A percentile compares a stretch with the other conserved stretches of the same genome.
Evolutionary conservation across 257 asterid genomes (phyloP).

Genomic region (Fraxinus cuspidata): DNA sequence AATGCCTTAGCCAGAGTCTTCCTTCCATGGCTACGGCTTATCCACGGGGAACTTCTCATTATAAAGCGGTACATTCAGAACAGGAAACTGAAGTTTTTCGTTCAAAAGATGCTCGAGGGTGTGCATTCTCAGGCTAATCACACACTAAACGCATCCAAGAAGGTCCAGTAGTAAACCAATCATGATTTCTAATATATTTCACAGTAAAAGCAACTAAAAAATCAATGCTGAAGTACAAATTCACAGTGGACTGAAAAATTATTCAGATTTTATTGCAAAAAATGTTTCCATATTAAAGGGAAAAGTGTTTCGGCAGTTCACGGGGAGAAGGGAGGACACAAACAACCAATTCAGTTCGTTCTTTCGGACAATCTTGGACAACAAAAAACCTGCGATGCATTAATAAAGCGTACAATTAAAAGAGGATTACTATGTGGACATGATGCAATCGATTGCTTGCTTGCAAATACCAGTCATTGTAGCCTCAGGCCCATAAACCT

Average conservation of each 20-base stretch:
- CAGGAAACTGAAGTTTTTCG: too few relatives aligned
- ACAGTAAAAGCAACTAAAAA: too few relatives aligned
- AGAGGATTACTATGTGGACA: conserved; percentile 48
- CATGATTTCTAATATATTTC: too few relatives aligned
- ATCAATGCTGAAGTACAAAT: too few relatives aligned
- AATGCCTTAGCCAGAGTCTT: too few relatives aligned
- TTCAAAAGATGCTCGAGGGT: too few relatives aligned
- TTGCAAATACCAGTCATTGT: conserved; percentile 91
- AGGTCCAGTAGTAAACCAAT: too few relatives aligned
- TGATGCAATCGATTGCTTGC: conserved; percentile 75
- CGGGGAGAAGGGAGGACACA: neutral
- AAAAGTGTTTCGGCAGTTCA: neutral
- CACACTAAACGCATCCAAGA: too few relatives aligned
- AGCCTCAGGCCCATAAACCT: conserved; percentile 93
- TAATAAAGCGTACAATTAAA: neutral
- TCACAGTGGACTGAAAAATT: neutral
- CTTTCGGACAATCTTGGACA: neutral
- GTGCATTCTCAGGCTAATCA: too few relatives aligned
- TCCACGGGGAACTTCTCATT: too few relatives aligned
- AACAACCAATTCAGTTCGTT: neutral
- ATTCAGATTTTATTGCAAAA: neutral
- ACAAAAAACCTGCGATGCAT: neutral
- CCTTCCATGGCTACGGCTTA: too few relatives aligned
- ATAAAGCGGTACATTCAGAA: too few relatives aligned
- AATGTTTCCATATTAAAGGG: neutral